Percentiles rank a stretch among this genome's conserved stretches.
These are phyloP conservation scores for Eucalyptus microcorys DNA, from an alignment of 345 rosid genomes.

Conservation along the genomic window DNA sequence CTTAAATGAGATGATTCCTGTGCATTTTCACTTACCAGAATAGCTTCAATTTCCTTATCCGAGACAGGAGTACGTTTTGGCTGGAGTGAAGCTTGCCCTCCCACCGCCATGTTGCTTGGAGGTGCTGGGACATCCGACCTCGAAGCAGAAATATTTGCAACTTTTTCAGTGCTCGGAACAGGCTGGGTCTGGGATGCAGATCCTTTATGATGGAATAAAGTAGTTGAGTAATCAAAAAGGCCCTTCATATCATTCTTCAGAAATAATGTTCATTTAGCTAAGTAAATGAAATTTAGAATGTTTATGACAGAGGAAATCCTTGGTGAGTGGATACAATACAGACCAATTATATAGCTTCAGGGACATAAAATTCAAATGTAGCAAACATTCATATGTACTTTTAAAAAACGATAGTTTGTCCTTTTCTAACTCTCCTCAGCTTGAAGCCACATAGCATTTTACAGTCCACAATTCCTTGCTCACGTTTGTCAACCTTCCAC, in stretches of 20 bases:
- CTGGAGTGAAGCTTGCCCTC: slow-evolving; percentile 82
- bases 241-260: background rate
- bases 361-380: background rate
- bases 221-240: background rate
- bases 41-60: slow-evolving; percentile 57
- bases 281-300: background rate
- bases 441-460: background rate
- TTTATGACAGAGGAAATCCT: background rate
- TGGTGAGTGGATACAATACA: background rate
- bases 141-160: background rate
- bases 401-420: background rate
- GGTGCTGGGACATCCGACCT: slow-evolving; percentile 57
- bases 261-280: background rate
- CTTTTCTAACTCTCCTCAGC: background rate
- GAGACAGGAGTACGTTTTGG: slow-evolving; percentile 72
- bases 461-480: background rate
- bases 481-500: background rate
- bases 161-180: background rate
- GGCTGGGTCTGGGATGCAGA: slow-evolving; percentile 9
- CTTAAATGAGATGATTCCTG: background rate
- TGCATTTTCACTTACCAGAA: slow-evolving; percentile 24
- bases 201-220: background rate
- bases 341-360: background rate
- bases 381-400: background rate
- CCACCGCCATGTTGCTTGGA: slow-evolving; percentile 36